These are phyloP conservation scores for Clausena lansium DNA, from an alignment of 345 rosid species.

Conservation along the genomic window DNA sequence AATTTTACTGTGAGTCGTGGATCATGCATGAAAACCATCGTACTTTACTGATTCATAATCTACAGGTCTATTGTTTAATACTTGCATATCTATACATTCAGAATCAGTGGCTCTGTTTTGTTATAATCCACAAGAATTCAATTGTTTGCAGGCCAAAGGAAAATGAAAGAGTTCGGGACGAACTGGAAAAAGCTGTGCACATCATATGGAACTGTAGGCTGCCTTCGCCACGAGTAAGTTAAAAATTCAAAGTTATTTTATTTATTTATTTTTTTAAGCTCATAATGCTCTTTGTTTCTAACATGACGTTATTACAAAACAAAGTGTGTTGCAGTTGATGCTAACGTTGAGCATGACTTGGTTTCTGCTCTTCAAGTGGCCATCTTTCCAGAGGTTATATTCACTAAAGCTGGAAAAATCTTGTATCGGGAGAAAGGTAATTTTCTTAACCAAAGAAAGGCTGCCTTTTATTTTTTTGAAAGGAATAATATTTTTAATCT, in stretches of 20 bases:
- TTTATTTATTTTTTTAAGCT: neutral
- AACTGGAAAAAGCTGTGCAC: slow-evolving; percentile 81
- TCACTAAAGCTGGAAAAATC: slow-evolving; percentile 86
- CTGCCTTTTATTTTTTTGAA: neutral
- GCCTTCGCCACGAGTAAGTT: slow-evolving; percentile 84
- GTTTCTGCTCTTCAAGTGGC: slow-evolving; percentile 71
- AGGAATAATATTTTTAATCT: neutral
- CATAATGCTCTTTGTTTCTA: neutral
- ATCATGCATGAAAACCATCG: no score
- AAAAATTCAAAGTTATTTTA: neutral
- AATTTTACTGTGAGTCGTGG: no score
- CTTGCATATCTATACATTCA: neutral
- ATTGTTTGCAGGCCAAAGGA: slow-evolving; percentile 61
- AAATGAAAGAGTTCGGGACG: slow-evolving; percentile 56
- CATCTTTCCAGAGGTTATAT: slow-evolving; percentile 67
- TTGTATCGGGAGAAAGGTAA: slow-evolving; percentile 82
- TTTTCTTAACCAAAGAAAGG: neutral
- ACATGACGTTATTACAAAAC: slow-evolving; percentile 2
- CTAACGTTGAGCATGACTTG: slow-evolving; percentile 64
- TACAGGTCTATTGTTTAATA: neutral
- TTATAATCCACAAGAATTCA: neutral
- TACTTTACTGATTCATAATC: no score
- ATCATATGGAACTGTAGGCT: slow-evolving; percentile 89
- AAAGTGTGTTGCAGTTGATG: slow-evolving; percentile 90
- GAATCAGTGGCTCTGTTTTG: neutral